Evolutionary conservation across 2,329 filamentous ascomycete species (phyloP).

Genomic region (Aureobasidium uvarum): DNA sequence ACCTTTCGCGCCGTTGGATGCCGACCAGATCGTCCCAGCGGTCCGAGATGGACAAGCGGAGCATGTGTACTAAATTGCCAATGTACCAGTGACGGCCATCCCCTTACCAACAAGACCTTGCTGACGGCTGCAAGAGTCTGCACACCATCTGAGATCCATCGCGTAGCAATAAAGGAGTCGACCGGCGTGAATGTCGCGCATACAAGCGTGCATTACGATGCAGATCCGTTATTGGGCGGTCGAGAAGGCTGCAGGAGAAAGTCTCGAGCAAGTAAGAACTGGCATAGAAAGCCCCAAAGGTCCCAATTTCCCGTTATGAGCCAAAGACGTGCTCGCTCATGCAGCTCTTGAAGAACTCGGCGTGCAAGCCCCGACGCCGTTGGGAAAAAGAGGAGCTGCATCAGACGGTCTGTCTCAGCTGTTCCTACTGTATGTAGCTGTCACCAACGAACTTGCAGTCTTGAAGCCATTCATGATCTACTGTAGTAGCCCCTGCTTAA

Average conservation of each 20-base stretch:
- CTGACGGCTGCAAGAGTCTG: neutral
- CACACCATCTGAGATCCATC: neutral
- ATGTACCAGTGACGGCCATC: neutral
- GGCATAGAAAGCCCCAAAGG: neutral
- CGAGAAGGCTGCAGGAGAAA: constrained; percentile 11
- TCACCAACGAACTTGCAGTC: constrained; percentile 6
- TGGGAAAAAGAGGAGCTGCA: neutral
- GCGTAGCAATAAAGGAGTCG: neutral
- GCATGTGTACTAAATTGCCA: neutral
- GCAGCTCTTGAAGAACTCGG: neutral
- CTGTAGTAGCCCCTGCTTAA: neutral
- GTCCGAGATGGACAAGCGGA: neutral
- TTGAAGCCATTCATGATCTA: neutral
- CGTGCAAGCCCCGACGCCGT: constrained; percentile 10
- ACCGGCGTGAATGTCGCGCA: constrained; percentile 22
- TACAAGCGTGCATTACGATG: neutral
- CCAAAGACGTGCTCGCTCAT: neutral
- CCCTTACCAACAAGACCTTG: neutral
- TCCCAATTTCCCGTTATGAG: neutral
- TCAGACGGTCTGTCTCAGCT: constrained; percentile 9
- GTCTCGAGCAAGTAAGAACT: neutral
- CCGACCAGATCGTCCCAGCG: neutral
- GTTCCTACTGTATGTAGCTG: constrained; percentile 7
- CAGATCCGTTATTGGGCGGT: neutral
- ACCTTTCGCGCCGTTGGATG: constrained; percentile 4